Base-by-base conservation (phyloP, 352 stramenopile species). In the Pythium phragmitis region DNA sequence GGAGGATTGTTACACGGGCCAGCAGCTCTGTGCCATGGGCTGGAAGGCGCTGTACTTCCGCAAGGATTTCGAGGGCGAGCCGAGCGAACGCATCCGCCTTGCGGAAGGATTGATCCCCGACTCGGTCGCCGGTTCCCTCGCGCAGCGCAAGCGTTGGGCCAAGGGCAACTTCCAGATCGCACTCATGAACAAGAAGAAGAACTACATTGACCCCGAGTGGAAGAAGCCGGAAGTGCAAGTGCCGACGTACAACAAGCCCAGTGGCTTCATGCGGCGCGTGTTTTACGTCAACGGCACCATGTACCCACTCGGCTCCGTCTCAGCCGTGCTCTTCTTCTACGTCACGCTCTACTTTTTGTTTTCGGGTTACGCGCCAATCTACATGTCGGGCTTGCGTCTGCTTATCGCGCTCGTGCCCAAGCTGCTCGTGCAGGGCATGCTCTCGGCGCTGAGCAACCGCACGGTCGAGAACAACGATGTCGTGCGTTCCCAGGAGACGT, bases 311-410 rank as follows among this genome's bases (percentile, higher is more conserved):
- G 79, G 83, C 16, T 94, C 82, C 42, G 87, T 94, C 63, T 87
- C 81, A 55, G 80, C 82, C 13, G 75, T 94, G 23, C 65, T 94
- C 63, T 94, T 91, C 65, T 92, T 88, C 69, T 91, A 91, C 75
- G 85, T 94, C 58, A 92, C 85, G 55, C 71, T 92, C 63, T 94
- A 94, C 76, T 94, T 92, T 66, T 68, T 94, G 33, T 94, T 82
- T 69, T 88, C 82, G 4, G 85, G 85, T 45, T 86, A 90, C 63
- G 80, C 85, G 34, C 85, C 85, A 19, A 92, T 94, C 57, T 94
- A 92, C 76, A 90, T 90, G 81, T 71, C 76, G 58, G 79, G 75
- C 16, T 63, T 78, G 21, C 82, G 82, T 58, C 73, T 94, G 21
- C 72, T 94, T 49, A 85, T 89, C 55, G 85, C 82, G 21, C 55